These are phyloP conservation scores for Spergularia azorica DNA, from an alignment of 179 eudicot genomes.

Conservation along the genomic window DNA sequence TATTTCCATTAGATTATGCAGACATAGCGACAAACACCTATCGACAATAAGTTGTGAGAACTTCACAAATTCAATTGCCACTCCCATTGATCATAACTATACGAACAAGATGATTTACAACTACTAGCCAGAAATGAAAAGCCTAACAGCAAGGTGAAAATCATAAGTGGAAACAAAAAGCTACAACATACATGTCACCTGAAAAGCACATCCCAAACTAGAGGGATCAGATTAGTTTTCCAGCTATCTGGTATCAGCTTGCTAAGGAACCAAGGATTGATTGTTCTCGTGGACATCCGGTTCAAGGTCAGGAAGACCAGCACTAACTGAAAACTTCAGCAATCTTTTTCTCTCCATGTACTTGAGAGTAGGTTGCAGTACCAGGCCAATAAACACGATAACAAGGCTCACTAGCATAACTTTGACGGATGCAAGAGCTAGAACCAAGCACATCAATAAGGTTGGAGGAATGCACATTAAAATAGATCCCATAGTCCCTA, in stretches of 20 bases:
- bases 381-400: slow-evolving; percentile 41
- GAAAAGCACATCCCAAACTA: slow-evolving; percentile 20
- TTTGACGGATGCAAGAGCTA: slow-evolving; percentile 48
- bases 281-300: slow-evolving; percentile 28
- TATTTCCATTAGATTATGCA: neutral
- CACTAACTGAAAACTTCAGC: slow-evolving; percentile 45
- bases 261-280: slow-evolving; percentile 37
- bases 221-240: slow-evolving; percentile 19
- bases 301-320: slow-evolving; percentile 37
- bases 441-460: slow-evolving; percentile 43
- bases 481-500: slow-evolving; percentile 43
- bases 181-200: slow-evolving; percentile 39
- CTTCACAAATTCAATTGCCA: slow-evolving; percentile 14
- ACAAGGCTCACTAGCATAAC: slow-evolving; percentile 50
- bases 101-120: slow-evolving; percentile 40
- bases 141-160: slow-evolving; percentile 23
- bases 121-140: slow-evolving; percentile 25
- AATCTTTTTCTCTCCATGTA: slow-evolving; percentile 39
- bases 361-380: slow-evolving; percentile 44
- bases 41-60: slow-evolving; percentile 9
- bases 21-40: neutral
- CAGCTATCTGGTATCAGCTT: slow-evolving; percentile 4
- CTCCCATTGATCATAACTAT: slow-evolving; percentile 26
- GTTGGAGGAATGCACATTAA: slow-evolving; percentile 53
- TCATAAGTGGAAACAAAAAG: slow-evolving; percentile 14